Evolutionary conservation across 768 basidiomycete genomes (phyloP).

Genomic region (Psilocybe cubensis): DNA sequence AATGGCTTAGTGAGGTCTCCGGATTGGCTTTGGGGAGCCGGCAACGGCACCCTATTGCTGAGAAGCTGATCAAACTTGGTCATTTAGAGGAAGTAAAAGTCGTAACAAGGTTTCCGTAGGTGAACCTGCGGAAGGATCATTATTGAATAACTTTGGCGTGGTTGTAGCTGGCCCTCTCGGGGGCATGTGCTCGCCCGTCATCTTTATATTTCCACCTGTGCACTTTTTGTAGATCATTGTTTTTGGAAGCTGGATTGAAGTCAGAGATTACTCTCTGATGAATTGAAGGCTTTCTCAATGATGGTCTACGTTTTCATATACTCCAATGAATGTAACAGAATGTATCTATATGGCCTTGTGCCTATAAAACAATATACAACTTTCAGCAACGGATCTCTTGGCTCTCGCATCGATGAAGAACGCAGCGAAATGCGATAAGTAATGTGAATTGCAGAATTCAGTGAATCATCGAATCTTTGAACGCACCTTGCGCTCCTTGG

Average conservation of each 20-base stretch:
- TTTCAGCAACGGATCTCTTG: constrained; percentile 71
- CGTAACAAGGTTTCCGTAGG: constrained; percentile 83
- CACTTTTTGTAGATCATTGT: constrained; percentile 38
- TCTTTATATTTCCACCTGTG: constrained; percentile 51
- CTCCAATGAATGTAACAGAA: constrained; percentile 28
- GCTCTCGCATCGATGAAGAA: constrained; percentile 83
- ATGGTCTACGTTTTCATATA: constrained; percentile 32
- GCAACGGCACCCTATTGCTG: constrained; percentile 45
- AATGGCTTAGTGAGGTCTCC: constrained; percentile 89
- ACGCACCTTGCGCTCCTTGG: constrained; percentile 79
- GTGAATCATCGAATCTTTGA: constrained; percentile 87
- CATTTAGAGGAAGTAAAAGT: constrained; percentile 87
- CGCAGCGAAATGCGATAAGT: constrained; percentile 80
- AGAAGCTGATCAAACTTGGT: constrained; percentile 74
- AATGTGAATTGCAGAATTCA: constrained; percentile 85
- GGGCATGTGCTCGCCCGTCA: constrained; percentile 40
- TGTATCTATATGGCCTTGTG: constrained; percentile 30
- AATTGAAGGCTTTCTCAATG: constrained; percentile 11
- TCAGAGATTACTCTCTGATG: constrained; percentile 9
- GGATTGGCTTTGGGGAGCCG: constrained; percentile 73
- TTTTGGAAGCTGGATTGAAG: constrained; percentile 14
- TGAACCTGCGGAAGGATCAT: constrained; percentile 85
- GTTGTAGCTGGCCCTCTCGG: constrained; percentile 35
- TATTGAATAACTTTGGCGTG: constrained; percentile 42
- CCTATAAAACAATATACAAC: constrained; percentile 35